Conservation (phyloP, 306 rosid species). For the Amphicarpaea edgeworthii region DNA sequence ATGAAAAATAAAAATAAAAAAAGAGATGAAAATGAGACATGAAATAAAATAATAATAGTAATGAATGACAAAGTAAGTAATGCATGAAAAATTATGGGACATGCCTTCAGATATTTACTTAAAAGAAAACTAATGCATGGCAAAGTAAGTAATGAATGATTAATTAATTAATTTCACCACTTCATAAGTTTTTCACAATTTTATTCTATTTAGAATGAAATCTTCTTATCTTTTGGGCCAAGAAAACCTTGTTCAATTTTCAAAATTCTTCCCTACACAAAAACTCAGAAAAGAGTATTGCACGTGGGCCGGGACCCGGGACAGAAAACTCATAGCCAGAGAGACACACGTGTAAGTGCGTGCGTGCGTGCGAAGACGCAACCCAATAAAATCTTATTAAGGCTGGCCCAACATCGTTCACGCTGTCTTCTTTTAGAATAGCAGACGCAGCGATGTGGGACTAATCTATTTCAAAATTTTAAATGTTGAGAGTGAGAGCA, state of each 20-base stretch:
- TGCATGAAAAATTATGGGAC: no score
- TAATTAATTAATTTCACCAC: background rate
- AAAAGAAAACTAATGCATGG: background rate
- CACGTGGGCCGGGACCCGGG: slow-evolving; percentile 48
- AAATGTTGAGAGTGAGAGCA: slow-evolving; percentile 14
- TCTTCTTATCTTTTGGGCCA: background rate
- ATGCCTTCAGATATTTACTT: background rate
- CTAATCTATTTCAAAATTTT: background rate
- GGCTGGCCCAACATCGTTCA: slow-evolving; percentile 42
- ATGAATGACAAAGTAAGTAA: no score
- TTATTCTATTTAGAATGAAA: background rate
- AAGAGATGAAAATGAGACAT: no score
- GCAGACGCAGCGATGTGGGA: slow-evolving; percentile 33
- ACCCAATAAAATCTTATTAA: slow-evolving; percentile 13
- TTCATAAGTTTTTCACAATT: background rate
- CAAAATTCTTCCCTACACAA: background rate
- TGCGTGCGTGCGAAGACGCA: slow-evolving; percentile 33
- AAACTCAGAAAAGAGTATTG: background rate
- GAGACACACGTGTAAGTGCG: slow-evolving; percentile 45
- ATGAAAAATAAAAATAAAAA: no score
- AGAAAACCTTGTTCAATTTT: background rate
- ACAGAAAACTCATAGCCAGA: slow-evolving; percentile 6
- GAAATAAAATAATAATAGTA: no score
- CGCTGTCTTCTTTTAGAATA: slow-evolving; percentile 37
- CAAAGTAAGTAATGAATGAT: background rate